phyloP scores from a whole-genome alignment of 305 asterid genomes.

The Fraxinus greggii region DNA sequence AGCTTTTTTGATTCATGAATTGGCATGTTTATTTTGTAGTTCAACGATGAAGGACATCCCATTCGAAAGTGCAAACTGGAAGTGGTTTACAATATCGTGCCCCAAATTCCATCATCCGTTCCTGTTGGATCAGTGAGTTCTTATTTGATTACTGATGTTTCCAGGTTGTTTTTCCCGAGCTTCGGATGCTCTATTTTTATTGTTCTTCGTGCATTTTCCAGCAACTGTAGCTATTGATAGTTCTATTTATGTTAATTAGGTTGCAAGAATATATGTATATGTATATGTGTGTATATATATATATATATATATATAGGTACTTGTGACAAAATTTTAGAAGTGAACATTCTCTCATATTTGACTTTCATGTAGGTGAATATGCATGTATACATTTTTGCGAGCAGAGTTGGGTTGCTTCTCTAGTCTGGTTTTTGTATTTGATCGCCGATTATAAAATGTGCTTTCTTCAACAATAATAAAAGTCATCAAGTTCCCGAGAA shows the following conservation, averaged over 20 bases:
- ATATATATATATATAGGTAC: background rate
- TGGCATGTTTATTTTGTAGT: conserved; percentile 30
- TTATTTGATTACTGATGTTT: conserved; percentile 5
- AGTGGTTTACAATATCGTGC: conserved; percentile 30
- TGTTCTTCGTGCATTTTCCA: conserved; percentile 4
- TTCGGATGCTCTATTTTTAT: background rate
- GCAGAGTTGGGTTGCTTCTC: background rate
- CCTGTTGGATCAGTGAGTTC: conserved; percentile 17
- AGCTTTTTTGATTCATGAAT: background rate
- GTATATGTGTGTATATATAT: background rate
- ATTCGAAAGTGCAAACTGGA: conserved; percentile 30
- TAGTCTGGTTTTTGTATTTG: background rate
- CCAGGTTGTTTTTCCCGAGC: conserved; percentile 2
- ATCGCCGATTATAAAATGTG: background rate
- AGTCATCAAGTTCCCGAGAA: background rate
- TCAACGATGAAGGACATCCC: conserved; percentile 32
- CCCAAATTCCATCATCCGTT: conserved; percentile 7
- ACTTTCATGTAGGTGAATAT: background rate
- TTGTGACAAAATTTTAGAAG: background rate
- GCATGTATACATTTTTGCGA: background rate
- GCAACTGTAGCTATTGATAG: background rate
- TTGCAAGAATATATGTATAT: background rate
- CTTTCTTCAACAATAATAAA: background rate
- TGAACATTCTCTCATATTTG: background rate
- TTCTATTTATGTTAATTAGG: background rate